Evolutionary conservation across 306 rosid genomes (phyloP).

Genomic region (Prunus kanzakura): DNA sequence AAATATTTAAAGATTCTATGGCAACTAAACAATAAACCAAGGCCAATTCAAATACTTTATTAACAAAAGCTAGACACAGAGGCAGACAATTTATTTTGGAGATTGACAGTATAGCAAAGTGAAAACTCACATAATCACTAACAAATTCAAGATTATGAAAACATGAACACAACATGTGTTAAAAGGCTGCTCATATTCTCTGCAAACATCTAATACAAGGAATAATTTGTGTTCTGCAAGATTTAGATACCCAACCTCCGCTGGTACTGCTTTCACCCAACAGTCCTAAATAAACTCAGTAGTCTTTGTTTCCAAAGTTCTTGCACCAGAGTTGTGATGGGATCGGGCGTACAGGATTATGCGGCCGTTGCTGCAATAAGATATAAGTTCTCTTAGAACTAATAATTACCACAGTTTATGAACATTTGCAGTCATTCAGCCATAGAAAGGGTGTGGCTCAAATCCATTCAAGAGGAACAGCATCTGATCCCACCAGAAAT

Average conservation of each 20-base stretch:
- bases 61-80: conserved; percentile 9
- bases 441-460: conserved; percentile 18
- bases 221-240: conserved; percentile 18
- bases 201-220: conserved; percentile 28
- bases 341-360: conserved; percentile 92
- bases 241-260: conserved; percentile 26
- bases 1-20: no score
- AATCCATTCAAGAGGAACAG: conserved; percentile 15
- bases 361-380: conserved; percentile 92
- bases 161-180: conserved; percentile 27
- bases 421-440: conserved; percentile 11
- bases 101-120: conserved; percentile 16
- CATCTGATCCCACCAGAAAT: conserved; percentile 7
- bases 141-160: conserved; percentile 21
- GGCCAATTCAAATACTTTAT: conserved; percentile 19
- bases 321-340: conserved; percentile 99
- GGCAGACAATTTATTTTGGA: conserved; percentile 46
- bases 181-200: conserved; percentile 34
- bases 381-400: conserved; percentile 18
- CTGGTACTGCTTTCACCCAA: conserved; percentile 17
- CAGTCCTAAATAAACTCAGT: conserved; percentile 30
- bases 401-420: conserved; percentile 14
- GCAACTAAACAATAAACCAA: neutral
- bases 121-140: conserved; percentile 30
- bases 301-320: conserved; percentile 87